Evolutionary conservation across 805 yeast species (phyloP).

Genomic region (Pichia cabralensis): DNA sequence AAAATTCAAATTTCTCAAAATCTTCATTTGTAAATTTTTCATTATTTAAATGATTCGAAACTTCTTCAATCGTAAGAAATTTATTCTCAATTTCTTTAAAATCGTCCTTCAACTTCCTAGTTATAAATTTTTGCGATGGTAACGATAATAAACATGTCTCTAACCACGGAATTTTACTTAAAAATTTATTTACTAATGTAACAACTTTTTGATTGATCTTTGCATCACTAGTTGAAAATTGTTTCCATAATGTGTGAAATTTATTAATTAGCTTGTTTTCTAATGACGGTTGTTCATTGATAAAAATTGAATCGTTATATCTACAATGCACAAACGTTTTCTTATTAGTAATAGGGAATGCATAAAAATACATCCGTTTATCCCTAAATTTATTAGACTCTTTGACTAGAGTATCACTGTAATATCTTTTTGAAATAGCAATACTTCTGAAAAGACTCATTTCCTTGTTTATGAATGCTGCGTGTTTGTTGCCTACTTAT

Average conservation of each 20-base stretch:
- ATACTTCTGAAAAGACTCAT: too few species aligned
- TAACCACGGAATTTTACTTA: constrained; percentile 66
- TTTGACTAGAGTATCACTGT: too few species aligned
- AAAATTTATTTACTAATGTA: constrained; percentile 35
- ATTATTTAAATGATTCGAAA: constrained; percentile 1
- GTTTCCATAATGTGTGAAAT: constrained; percentile 54
- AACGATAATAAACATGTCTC: constrained; percentile 68
- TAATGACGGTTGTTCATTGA: constrained; percentile 23
- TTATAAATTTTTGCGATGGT: constrained; percentile 56
- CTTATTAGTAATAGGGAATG: constrained; percentile 60
- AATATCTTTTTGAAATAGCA: too few species aligned
- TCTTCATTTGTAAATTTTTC: constrained; percentile 14
- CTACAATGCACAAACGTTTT: constrained; percentile 62
- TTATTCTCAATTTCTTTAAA: constrained; percentile 7
- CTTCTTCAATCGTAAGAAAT: constrained; percentile 5
- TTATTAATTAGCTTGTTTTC: constrained; percentile 35
- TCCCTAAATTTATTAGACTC: not conserved
- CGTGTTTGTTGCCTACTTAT: too few species aligned
- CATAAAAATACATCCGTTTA: constrained; percentile 43
- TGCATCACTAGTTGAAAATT: constrained; percentile 44
- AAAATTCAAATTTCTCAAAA: constrained; percentile 34
- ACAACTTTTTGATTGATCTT: constrained; percentile 53
- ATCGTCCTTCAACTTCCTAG: constrained; percentile 35
- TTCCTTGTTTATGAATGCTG: too few species aligned
- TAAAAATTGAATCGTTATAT: constrained; percentile 31